phyloP scores from a whole-genome alignment of 495 filamentous ascomycete species.

The Trypethelium eluteriae region DNA sequence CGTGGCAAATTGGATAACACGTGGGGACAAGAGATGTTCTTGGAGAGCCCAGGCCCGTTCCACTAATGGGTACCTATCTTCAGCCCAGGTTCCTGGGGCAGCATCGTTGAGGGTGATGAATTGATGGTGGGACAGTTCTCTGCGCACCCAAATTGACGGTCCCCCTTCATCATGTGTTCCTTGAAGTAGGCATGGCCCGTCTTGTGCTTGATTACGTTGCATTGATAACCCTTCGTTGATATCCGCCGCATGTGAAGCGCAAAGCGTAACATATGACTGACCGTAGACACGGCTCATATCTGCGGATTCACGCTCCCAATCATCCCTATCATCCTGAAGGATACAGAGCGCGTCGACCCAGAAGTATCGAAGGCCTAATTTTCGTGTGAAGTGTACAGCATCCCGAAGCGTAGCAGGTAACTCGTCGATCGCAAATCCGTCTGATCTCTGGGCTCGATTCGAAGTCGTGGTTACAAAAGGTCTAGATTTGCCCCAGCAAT shows the following conservation, averaged over 20 bases:
- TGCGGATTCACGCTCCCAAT: conserved; percentile 38
- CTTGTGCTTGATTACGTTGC: neutral
- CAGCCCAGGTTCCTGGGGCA: conserved; percentile 2
- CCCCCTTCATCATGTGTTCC: neutral
- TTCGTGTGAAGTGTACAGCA: conserved; percentile 29
- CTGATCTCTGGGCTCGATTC: neutral
- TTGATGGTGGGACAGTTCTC: neutral
- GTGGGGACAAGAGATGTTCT: conserved; percentile 23
- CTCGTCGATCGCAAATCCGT: conserved; percentile 11
- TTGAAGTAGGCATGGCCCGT: neutral
- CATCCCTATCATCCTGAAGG: conserved; percentile 36
- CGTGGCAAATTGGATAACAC: conserved; percentile 23
- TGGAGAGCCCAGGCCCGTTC: conserved; percentile 27
- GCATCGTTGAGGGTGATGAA: neutral
- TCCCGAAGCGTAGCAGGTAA: conserved; percentile 28
- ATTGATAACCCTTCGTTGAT: conserved; percentile 1
- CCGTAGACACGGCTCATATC: conserved; percentile 39
- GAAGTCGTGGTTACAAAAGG: conserved; percentile 4
- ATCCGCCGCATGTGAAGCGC: conserved; percentile 20
- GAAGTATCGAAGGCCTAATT: conserved; percentile 34
- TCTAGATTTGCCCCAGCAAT: conserved; percentile 2
- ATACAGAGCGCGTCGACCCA: conserved; percentile 45
- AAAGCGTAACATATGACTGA: conserved; percentile 34
- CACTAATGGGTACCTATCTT: conserved; percentile 24
- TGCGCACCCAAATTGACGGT: neutral